Evolutionary conservation across 2,329 filamentous ascomycete species (phyloP).

Genomic region (Proliferodiscus dingleyae): DNA sequence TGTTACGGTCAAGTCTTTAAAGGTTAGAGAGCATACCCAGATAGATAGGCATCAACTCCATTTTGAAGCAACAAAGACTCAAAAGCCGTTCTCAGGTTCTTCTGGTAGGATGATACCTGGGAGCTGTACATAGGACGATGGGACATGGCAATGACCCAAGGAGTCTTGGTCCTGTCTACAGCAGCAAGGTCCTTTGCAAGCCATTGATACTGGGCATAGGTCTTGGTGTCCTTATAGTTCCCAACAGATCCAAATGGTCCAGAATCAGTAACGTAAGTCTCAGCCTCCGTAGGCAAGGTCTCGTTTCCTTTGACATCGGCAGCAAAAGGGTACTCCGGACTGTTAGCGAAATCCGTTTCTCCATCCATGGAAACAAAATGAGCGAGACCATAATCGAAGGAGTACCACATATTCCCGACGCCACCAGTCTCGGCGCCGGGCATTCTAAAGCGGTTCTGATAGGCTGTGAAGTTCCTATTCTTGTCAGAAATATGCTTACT

Average conservation of each 20-base stretch:
- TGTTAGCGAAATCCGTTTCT: slow-evolving; percentile 47
- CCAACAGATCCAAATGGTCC: slow-evolving; percentile 45
- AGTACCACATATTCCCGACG: slow-evolving; percentile 50
- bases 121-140: slow-evolving; percentile 41
- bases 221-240: slow-evolving; percentile 34
- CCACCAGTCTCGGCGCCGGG: slow-evolving; percentile 43
- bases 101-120: slow-evolving; percentile 40
- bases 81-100: slow-evolving; percentile 40
- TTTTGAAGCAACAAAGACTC: slow-evolving; percentile 40
- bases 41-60: slow-evolving; percentile 43
- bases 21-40: slow-evolving; percentile 24
- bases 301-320: slow-evolving; percentile 39
- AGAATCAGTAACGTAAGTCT: slow-evolving; percentile 44
- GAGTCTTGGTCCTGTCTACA: slow-evolving; percentile 26
- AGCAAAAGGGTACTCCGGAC: slow-evolving; percentile 41
- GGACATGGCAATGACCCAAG: slow-evolving; percentile 26
- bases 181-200: slow-evolving; percentile 30
- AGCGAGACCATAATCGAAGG: slow-evolving; percentile 49
- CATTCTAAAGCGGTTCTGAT: slow-evolving; percentile 47
- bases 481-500: slow-evolving; percentile 1
- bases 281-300: slow-evolving; percentile 34
- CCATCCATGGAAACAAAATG: slow-evolving; percentile 45
- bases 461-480: slow-evolving; percentile 19
- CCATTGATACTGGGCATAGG: slow-evolving; percentile 46
- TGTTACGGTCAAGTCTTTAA: background rate